Evolutionary conservation across 108 stramenopile species (phyloP).

Genomic region (Stephanodiscus minutulus): DNA sequence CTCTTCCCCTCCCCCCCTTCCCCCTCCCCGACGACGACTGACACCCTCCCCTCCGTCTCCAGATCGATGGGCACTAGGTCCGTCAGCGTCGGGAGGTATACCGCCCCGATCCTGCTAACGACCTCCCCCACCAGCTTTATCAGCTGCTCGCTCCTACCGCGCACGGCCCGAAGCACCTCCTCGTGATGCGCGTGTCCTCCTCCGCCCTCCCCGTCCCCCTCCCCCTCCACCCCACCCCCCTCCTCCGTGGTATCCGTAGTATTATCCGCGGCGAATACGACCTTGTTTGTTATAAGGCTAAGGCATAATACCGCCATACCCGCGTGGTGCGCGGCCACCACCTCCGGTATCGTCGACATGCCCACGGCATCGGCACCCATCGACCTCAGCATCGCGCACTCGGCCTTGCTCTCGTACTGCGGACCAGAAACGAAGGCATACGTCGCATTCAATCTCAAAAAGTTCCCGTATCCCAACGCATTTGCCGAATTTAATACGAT

Average conservation of each 20-base stretch:
- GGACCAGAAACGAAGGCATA: slow-evolving; percentile 94
- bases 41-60: slow-evolving; percentile 33
- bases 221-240: slow-evolving; percentile 1
- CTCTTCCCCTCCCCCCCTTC: background rate
- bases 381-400: slow-evolving; percentile 75
- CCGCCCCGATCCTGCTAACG: slow-evolving; percentile 39
- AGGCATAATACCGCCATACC: slow-evolving; percentile 88
- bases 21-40: background rate
- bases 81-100: slow-evolving; percentile 12
- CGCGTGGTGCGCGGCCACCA: slow-evolving; percentile 88
- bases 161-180: slow-evolving; percentile 88
- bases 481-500: slow-evolving; percentile 60
- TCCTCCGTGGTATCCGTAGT: slow-evolving; percentile 25
- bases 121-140: slow-evolving; percentile 73
- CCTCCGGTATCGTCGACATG: slow-evolving; percentile 91
- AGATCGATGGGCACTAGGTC: slow-evolving; percentile 34
- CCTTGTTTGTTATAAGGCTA: slow-evolving; percentile 89
- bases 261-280: slow-evolving; percentile 61
- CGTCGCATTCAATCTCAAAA: slow-evolving; percentile 68
- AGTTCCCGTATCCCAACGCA: slow-evolving; percentile 52
- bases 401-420: slow-evolving; percentile 88
- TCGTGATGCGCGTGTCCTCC: slow-evolving; percentile 80
- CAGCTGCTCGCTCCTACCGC: slow-evolving; percentile 67
- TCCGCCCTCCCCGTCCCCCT: slow-evolving; percentile 49
- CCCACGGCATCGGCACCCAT: slow-evolving; percentile 84